These are phyloP conservation scores for Edaphochlamys debaryana DNA, from an alignment of 139 green algal species.

Conservation along the genomic window DNA sequence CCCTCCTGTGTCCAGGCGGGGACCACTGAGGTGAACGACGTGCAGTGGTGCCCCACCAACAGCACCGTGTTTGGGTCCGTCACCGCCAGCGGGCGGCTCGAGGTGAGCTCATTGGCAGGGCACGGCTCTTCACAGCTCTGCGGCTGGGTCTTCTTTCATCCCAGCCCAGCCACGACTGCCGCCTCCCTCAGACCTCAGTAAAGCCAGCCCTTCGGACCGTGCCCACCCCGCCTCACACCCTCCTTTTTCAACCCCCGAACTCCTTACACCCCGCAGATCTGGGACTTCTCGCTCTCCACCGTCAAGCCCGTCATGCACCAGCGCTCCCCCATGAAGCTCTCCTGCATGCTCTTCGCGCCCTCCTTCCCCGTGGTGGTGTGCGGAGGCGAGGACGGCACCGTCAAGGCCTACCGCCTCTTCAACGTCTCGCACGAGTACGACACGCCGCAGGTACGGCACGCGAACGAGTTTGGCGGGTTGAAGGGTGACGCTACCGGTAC, in stretches of 20 bases:
- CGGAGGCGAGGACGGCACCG: slow-evolving; percentile 64
- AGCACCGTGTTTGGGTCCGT: slow-evolving; percentile 86
- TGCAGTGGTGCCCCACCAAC: slow-evolving; percentile 84
- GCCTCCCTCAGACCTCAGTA: too few relatives aligned
- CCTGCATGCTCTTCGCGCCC: slow-evolving; percentile 70
- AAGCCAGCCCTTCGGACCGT: too few relatives aligned
- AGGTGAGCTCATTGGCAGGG: slow-evolving; percentile 51
- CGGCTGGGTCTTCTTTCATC: too few relatives aligned
- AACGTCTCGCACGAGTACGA: slow-evolving; percentile 66
- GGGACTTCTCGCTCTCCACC: slow-evolving; percentile 80
- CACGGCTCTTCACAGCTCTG: too few relatives aligned
- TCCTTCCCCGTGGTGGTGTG: slow-evolving; percentile 71
- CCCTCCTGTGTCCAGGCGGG: too few relatives aligned
- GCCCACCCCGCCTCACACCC: background rate
- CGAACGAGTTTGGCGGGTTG: too few relatives aligned
- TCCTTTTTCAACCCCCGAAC: background rate
- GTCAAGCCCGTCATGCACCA: slow-evolving; percentile 76
- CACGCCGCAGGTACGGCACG: too few relatives aligned
- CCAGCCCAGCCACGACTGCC: too few relatives aligned
- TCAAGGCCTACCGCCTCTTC: slow-evolving; percentile 66
- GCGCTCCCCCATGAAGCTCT: slow-evolving; percentile 57
- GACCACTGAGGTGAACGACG: slow-evolving; percentile 60
- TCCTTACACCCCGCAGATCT: slow-evolving; percentile 64
- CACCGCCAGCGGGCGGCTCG: slow-evolving; percentile 73
- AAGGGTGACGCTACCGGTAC: too few relatives aligned